phyloP scores from a whole-genome alignment of 495 filamentous ascomycete species.

The Emericellopsis terricola region DNA sequence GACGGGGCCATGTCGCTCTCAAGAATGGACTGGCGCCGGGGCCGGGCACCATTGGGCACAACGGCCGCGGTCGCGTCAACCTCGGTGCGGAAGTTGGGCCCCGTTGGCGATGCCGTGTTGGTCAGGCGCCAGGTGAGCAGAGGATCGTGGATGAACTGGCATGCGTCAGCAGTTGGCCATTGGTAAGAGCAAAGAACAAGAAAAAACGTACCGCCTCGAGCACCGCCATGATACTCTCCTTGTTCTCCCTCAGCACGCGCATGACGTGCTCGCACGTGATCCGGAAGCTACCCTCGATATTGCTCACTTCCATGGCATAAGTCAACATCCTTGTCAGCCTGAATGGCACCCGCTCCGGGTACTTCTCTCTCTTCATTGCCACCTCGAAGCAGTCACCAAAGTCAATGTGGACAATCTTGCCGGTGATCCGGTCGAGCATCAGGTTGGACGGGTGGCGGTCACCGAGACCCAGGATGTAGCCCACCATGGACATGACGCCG shows the following conservation, averaged over 20 bases:
- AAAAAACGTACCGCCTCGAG: conserved; percentile 70
- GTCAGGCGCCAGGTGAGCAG: conserved; percentile 93
- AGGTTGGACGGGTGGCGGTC: conserved; percentile 95
- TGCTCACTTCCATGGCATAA: conserved; percentile 98
- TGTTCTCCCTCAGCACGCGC: conserved; percentile 89
- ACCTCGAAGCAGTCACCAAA: conserved; percentile 99
- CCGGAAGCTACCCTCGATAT: conserved; percentile 94
- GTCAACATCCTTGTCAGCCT: conserved; percentile 95
- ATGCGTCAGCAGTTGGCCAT: neutral
- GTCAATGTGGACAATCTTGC: conserved; percentile 94
- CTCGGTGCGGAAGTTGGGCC: conserved; percentile 66
- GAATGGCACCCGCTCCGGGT: conserved; percentile 95
- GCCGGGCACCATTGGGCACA: conserved; percentile 19
- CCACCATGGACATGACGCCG: conserved; percentile 99
- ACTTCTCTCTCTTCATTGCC: conserved; percentile 98
- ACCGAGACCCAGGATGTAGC: conserved; percentile 91
- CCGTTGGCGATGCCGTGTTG: conserved; percentile 58
- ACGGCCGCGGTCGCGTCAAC: conserved; percentile 33
- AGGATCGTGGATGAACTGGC: conserved; percentile 90
- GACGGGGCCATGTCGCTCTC: conserved; percentile 37
- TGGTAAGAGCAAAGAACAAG: conserved; percentile 7
- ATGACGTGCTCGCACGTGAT: conserved; percentile 97
- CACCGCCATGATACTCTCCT: conserved; percentile 96
- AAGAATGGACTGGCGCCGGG: conserved; percentile 53
- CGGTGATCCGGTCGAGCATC: conserved; percentile 88